Evolutionary conservation across 768 basidiomycete species (phyloP), one percentile per base, ranked within the genome.

Genomic region (Neoboletus magnificus): DNA sequence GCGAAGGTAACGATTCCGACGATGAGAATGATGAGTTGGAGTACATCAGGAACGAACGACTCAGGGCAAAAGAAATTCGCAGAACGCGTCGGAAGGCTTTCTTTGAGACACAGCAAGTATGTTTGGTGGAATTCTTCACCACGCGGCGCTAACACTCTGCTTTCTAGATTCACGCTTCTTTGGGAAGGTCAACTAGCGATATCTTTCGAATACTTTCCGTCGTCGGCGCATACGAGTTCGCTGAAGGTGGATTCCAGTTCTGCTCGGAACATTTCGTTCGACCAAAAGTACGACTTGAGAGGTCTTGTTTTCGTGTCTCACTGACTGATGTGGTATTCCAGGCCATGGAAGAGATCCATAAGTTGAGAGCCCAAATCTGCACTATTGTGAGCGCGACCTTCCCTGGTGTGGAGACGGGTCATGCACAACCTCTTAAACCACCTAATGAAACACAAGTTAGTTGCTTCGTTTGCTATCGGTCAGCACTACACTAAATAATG

Each of bases 331-430:
- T 22, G 27, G 41, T 29, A 8, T 52, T 4, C 29, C 20, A 98
- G 95, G 91, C 93, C 0, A 98, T 99, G 95, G 91, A 97, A 73
- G 97, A 99, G 74, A 96, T 97, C 35, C 97, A 95, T 71, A 98
- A 98, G 68, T 79, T 99, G 5, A 84, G 94, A 35, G 80, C 84
- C 0, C 97, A 99, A 65, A 87, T 99, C 54, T 89, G 83, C 63
- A 82, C 81, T 54, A 94, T 98, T 43, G 90, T 96, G 5, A 79
- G 80, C 53, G 75, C 80, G n/a, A 89, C 89, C 66, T 91, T 94
- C 59, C 82, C 87, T 4, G 82, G 79, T 5, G 70, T 78, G 5
- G 78, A 86, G 51, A 74, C 82, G 2, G 82, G 80, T 11, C 86
- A 91, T 60, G 71, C 77, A 4, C 79, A 81, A 4, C 83, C 86